Percentiles rank a stretch among this genome's conserved stretches.
Evolutionary conservation across 192 early-diverging fungal species (phyloP).

Genomic region (Coemansia sp.): DNA sequence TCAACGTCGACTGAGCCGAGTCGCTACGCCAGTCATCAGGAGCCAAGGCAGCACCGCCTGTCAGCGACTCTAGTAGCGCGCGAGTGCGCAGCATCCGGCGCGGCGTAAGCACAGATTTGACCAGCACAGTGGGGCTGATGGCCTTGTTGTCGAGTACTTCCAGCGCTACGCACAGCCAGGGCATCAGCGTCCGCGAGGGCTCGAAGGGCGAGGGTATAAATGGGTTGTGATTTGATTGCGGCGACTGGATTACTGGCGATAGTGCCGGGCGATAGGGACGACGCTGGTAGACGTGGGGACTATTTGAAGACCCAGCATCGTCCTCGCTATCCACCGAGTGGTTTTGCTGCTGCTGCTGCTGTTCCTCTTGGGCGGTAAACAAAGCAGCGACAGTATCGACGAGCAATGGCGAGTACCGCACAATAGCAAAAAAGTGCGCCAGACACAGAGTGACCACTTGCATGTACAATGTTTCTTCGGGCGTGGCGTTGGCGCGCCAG

Average conservation of each 20-base stretch:
- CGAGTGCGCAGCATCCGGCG: constrained; percentile 52
- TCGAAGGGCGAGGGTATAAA: constrained; percentile 48
- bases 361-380: constrained; percentile 20
- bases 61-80: constrained; percentile 48
- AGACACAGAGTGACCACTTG: constrained; percentile 50
- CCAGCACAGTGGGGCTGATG: constrained; percentile 47
- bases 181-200: constrained; percentile 42
- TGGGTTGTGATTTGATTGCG: constrained; percentile 16
- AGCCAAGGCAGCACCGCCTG: constrained; percentile 21
- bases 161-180: constrained; percentile 44
- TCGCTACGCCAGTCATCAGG: constrained; percentile 35
- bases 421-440: constrained; percentile 52
- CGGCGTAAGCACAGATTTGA: constrained; percentile 47
- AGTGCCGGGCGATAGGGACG: background rate
- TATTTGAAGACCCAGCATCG: background rate
- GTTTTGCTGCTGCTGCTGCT: background rate
- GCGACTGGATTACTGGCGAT: background rate
- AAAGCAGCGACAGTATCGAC: constrained; percentile 39
- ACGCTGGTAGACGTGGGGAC: background rate
- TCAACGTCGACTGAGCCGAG: constrained; percentile 18
- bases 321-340: background rate
- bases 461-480: constrained; percentile 52
- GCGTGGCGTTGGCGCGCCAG: constrained; percentile 26
- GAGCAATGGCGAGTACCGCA: constrained; percentile 48
- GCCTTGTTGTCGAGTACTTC: constrained; percentile 54